A percentile compares a stretch with the other conserved stretches of the same genome.
Evolutionary conservation across 1,284 basidiomycete species (phyloP).

Genomic region (Pseudozyma sp.): DNA sequence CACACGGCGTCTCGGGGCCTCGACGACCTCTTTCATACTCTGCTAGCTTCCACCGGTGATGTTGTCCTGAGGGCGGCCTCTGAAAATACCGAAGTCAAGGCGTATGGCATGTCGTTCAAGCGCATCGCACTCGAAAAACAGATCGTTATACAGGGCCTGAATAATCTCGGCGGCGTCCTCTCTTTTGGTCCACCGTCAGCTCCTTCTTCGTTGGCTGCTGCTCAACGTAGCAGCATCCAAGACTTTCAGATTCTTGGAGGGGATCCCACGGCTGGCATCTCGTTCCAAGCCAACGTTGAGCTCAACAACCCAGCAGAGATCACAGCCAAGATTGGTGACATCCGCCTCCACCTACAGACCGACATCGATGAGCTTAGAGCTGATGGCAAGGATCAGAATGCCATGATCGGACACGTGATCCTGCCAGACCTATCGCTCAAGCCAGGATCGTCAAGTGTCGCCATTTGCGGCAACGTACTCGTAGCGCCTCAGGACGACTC

Average conservation of each 20-base stretch:
- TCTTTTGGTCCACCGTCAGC: conserved; percentile 11
- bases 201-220: neutral
- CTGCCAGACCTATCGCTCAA: conserved; percentile 33
- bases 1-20: conserved; percentile 11
- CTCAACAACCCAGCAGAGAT: conserved; percentile 43
- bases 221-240: conserved; percentile 29
- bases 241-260: conserved; percentile 47
- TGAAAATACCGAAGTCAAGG: conserved; percentile 44
- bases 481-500: conserved; percentile 13
- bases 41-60: conserved; percentile 15
- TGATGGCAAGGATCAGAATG: conserved; percentile 20
- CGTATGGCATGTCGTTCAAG: conserved; percentile 55
- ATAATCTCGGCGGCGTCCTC: conserved; percentile 43
- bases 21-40: conserved; percentile 23
- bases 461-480: conserved; percentile 23
- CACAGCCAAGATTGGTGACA: conserved; percentile 25
- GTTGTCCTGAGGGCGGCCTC: conserved; percentile 27
- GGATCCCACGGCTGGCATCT: conserved; percentile 42
- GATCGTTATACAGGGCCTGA: conserved; percentile 43
- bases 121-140: conserved; percentile 47
- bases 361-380: conserved; percentile 37
- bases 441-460: conserved; percentile 15
- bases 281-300: conserved; percentile 38
- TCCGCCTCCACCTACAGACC: conserved; percentile 26
- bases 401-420: conserved; percentile 25